Conservation (phyloP, 257 asterid genomes). For the Nicotiana otophora region DNA sequence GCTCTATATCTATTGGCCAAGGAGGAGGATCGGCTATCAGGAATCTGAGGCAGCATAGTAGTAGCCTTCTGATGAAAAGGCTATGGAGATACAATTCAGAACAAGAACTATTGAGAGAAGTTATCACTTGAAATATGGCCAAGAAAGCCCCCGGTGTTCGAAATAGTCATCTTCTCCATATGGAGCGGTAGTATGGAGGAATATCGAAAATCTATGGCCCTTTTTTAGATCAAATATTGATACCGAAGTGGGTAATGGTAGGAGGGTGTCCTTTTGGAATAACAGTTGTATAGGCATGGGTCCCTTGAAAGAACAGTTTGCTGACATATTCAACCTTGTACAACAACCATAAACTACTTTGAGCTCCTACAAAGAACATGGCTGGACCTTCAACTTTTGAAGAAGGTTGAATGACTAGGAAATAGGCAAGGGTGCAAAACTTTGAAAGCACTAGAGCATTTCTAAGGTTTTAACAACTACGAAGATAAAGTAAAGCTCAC, state of each 20-base stretch:
- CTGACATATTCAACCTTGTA: background rate
- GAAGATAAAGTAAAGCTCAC: background rate
- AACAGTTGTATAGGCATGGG: background rate
- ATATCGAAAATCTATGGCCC: background rate
- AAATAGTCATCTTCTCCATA: background rate
- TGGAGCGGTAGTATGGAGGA: background rate
- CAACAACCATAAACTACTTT: background rate
- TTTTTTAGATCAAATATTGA: background rate
- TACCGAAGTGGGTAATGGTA: background rate
- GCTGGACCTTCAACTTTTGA: background rate
- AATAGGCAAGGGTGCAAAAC: background rate
- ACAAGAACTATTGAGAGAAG: background rate
- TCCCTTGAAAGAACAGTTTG: background rate
- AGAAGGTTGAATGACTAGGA: background rate
- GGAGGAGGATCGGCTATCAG: background rate
- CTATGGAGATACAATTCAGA: background rate
- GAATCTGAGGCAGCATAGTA: background rate
- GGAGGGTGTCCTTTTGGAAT: background rate
- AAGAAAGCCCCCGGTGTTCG: background rate
- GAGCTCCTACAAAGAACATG: background rate
- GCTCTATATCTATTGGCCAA: background rate
- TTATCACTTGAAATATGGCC: background rate
- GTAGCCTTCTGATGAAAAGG: background rate
- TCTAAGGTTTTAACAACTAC: background rate
- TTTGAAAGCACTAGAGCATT: background rate